Evolutionary conservation across 2,329 filamentous ascomycete genomes (phyloP), one percentile per base, ranked within the genome.

Genomic region (Ophiostoma ulmi): DNA sequence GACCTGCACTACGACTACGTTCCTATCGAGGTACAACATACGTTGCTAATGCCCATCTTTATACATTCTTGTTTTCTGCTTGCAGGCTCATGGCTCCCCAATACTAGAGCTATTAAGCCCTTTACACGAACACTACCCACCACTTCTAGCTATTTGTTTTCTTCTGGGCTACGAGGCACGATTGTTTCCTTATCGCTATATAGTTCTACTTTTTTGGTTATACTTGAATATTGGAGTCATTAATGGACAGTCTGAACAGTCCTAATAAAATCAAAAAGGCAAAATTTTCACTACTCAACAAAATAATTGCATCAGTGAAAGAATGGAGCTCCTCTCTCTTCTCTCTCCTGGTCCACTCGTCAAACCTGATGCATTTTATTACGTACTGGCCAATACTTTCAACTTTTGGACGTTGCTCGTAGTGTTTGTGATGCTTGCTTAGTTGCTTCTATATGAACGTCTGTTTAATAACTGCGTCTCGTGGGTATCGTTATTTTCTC

Each of bases 181-280:
- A 67, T 44, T 31, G 31, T 44, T 20, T 44, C n/a, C n/a, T 67
- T 67, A 26, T 67, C 3, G 11, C 13, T 41, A 36, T 41, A n/a
- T 67, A 67, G 22, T 67, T 4, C 26, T 65, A 10, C 35, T 67
- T 67, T 67, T 26, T 67, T 35, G 22, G 1, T 8, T 67, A 58
- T 26, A 11, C n/a, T 10, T 26, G 11, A n/a, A 58, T n/a, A 26
- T 58, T 58, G 52, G 64, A 41, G 20, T 38, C 36, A 14, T 38
- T 20, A 38, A 31, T 67, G 38, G 64, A 67, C 38, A 13, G 38
- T 67, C 64, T 67, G 64, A 38, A 67, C 64, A 67, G 64, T 44
- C 64, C 38, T 26, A 13, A 8, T 20, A 14, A 63, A 8, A 31
- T 63, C 31, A 35, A 20, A 31, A 17, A 26, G 35, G 26, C 58